phyloP scores from a whole-genome alignment of 75 land plant genomes.

The Gnetum montanum region DNA sequence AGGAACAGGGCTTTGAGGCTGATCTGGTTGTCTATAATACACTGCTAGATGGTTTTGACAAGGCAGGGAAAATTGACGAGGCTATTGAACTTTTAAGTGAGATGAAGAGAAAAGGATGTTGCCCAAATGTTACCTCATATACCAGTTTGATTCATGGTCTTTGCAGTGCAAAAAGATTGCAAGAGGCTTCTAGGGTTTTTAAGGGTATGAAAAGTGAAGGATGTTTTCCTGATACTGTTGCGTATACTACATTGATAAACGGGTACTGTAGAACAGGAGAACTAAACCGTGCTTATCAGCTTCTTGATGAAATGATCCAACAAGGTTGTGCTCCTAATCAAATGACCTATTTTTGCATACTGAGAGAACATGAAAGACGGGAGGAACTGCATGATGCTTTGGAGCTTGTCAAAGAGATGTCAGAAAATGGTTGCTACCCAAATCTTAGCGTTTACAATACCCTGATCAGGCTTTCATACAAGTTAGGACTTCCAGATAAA shows the following conservation, averaged over 20 bases:
- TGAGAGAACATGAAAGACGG: constrained; percentile 51
- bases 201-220: constrained; percentile 39
- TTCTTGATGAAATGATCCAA: constrained; percentile 45
- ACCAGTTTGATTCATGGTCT: constrained; percentile 55
- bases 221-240: constrained; percentile 45
- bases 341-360: constrained; percentile 28
- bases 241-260: constrained; percentile 54
- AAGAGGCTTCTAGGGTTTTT: constrained; percentile 47
- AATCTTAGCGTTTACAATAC: constrained; percentile 38
- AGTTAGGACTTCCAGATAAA: constrained; percentile 42
- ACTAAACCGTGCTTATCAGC: constrained; percentile 29
- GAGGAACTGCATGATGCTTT: constrained; percentile 52
- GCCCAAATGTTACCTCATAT: constrained; percentile 43
- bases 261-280: constrained; percentile 56
- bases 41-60: constrained; percentile 45
- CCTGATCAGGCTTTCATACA: constrained; percentile 43
- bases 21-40: constrained; percentile 67
- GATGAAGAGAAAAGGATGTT: constrained; percentile 44
- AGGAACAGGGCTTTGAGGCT: constrained; percentile 48
- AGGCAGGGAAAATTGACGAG: constrained; percentile 40
- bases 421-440: constrained; percentile 29
- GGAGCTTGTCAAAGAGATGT: constrained; percentile 43
- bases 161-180: constrained; percentile 32
- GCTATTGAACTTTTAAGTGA: constrained; percentile 41
- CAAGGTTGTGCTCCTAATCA: constrained; percentile 35